Evolutionary conservation across 2,329 filamentous ascomycete genomes (phyloP), one percentile per base, ranked within the genome.

Genomic region (Fonsecaea nubica): DNA sequence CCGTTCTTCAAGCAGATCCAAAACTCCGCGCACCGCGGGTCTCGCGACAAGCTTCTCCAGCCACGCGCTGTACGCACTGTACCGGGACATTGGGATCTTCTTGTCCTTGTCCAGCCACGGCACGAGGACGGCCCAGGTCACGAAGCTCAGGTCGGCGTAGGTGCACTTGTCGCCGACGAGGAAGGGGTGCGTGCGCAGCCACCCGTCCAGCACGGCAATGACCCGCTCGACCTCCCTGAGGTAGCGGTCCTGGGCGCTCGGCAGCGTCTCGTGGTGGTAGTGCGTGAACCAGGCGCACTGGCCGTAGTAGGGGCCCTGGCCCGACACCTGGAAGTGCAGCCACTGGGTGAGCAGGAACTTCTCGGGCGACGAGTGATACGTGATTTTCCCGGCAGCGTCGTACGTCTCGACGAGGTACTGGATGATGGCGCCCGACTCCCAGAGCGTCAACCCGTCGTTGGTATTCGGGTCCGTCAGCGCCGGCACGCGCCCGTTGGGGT

Each of bases 281-380:
- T 59, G 32, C 9, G 38, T 71, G 72, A 81, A 84, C 81, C 81
- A 84, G 40, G 74, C 75, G 0, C 74, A 74, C 71, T 84, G 82
- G 13, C 83, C 83, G 65, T 77, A 84, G 72, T 84, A 84, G 0
- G 82, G 82, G 0, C 82, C 82, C 69, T 84, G 82, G 6, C 81
- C 81, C 1, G 77, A 76, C 48, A 75, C 74, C 72, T 84, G 81
- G 74, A 78, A 82, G 70, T 77, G 77, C 2, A 84, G 76, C 78
- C 80, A 84, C 50, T 82, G 80, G 65, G 79, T 79, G 5, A 78
- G 76, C 1, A 76, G 73, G 66, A 77, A 80, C 56, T 72, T 74
- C 45, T 82, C 80, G 2, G 76, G 73, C 4, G 72, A 74, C 0
- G 71, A 56, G 6, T 58, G 18, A 69, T 79, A 82, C 48, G 75